Evolutionary conservation across 306 rosid genomes (phyloP).

Genomic region (Senna tora): DNA sequence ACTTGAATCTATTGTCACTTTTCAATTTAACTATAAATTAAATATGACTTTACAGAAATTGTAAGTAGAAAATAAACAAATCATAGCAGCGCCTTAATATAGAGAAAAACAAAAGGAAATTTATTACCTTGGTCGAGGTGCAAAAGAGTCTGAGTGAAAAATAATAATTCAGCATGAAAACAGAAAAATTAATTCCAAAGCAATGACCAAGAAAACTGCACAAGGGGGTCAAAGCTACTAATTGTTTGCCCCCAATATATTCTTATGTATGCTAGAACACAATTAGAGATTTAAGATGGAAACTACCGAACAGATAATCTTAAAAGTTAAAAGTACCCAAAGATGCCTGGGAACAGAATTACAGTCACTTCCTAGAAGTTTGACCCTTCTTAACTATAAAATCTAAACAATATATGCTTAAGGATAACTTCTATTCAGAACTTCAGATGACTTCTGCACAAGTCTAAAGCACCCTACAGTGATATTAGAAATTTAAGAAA

Average conservation of each 20-base stretch:
- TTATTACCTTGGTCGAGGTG: background rate
- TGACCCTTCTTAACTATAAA: slow-evolving; percentile 4
- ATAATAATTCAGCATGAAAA: background rate
- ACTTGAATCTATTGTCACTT: too few relatives aligned
- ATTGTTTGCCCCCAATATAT: background rate
- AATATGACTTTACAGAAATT: background rate
- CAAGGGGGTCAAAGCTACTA: too few relatives aligned
- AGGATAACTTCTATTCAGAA: background rate
- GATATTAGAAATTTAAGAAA: slow-evolving; percentile 10
- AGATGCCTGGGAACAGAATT: background rate
- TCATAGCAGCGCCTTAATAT: background rate
- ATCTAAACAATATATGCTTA: background rate
- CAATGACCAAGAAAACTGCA: slow-evolving; percentile 10
- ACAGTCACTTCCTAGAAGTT: background rate
- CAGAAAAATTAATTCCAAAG: background rate
- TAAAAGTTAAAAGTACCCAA: too few relatives aligned
- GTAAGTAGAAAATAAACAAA: background rate
- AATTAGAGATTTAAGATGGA: background rate
- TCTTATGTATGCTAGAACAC: background rate
- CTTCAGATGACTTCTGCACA: background rate
- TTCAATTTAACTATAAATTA: background rate
- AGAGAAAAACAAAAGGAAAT: background rate
- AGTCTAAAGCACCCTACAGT: background rate
- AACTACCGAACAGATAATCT: background rate
- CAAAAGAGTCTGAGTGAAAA: background rate